A percentile compares a stretch with the other conserved stretches of the same genome.
Evolutionary conservation across 495 filamentous ascomycete species (phyloP).

Genomic region (Neurospora africana): DNA sequence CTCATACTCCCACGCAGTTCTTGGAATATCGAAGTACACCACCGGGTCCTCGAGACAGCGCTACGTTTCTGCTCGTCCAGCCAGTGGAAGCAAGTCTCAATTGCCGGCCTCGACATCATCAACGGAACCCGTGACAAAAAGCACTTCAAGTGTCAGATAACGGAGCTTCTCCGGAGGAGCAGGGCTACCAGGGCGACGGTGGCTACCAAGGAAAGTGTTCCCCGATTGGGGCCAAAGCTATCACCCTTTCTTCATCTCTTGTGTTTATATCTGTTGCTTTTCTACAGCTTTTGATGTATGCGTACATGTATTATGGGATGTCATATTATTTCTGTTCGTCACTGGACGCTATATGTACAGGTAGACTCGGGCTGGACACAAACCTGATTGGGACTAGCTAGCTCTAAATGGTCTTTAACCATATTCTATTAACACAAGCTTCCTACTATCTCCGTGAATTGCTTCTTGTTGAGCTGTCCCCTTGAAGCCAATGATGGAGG

Average conservation of each 20-base stretch:
- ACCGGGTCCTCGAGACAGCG: too few relatives aligned
- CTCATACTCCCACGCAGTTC: too few relatives aligned
- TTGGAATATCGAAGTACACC: too few relatives aligned
- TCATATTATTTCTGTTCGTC: too few relatives aligned
- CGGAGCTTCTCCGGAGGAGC: constrained; percentile 69
- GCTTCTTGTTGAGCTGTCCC: too few relatives aligned
- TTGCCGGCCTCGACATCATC: constrained; percentile 37
- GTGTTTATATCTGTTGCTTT: neutral
- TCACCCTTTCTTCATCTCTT: neutral
- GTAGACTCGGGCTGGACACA: neutral
- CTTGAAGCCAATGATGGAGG: neutral
- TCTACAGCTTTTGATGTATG: neutral
- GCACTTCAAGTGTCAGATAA: constrained; percentile 73
- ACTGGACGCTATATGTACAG: neutral
- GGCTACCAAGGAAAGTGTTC: neutral
- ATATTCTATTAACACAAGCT: neutral
- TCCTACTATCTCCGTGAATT: neutral
- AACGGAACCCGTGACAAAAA: constrained; percentile 65
- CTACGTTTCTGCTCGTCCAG: too few relatives aligned
- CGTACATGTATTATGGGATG: neutral
- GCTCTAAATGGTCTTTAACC: neutral
- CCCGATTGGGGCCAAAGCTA: neutral
- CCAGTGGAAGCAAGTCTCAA: neutral
- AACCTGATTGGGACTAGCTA: neutral
- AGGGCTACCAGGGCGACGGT: neutral